Conservation (phyloP, 352 stramenopile species). For the Globisporangium paroecandrum region DNA sequence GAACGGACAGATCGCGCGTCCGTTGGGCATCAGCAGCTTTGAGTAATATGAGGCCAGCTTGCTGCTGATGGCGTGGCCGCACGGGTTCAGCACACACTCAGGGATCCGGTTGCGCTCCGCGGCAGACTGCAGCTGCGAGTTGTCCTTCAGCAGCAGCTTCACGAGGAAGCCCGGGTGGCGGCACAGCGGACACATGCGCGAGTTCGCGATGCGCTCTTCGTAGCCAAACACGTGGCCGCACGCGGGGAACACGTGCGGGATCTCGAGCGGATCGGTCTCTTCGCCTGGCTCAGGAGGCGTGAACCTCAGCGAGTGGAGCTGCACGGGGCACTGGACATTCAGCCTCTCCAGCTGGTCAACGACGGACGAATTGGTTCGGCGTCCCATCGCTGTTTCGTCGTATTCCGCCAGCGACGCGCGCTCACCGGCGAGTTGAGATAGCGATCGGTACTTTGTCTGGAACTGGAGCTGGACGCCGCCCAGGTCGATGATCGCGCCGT, state of each 20-base stretch:
- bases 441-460: conserved; percentile 34
- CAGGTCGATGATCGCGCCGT: conserved; percentile 74
- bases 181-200: conserved; percentile 64
- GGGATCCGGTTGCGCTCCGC: conserved; percentile 59
- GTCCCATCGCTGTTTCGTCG: conserved; percentile 15
- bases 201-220: conserved; percentile 59
- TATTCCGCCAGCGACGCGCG: conserved; percentile 20
- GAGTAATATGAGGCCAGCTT: conserved; percentile 64
- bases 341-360: conserved; percentile 61
- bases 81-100: conserved; percentile 81
- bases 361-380: conserved; percentile 37
- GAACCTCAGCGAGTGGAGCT: conserved; percentile 68
- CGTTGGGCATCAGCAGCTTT: conserved; percentile 65
- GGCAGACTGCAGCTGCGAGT: conserved; percentile 59
- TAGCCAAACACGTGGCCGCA: conserved; percentile 83
- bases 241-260: conserved; percentile 69
- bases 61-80: conserved; percentile 70
- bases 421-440: conserved; percentile 7
- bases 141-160: conserved; percentile 68
- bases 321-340: conserved; percentile 76
- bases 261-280: conserved; percentile 46
- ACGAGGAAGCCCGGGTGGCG: conserved; percentile 61
- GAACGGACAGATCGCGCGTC: conserved; percentile 75
- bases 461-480: conserved; percentile 79
- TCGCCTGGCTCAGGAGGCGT: conserved; percentile 32